These are phyloP conservation scores for Oryza meridionalis DNA, from an alignment of 176 grass and related monocot species.

Conservation along the genomic window DNA sequence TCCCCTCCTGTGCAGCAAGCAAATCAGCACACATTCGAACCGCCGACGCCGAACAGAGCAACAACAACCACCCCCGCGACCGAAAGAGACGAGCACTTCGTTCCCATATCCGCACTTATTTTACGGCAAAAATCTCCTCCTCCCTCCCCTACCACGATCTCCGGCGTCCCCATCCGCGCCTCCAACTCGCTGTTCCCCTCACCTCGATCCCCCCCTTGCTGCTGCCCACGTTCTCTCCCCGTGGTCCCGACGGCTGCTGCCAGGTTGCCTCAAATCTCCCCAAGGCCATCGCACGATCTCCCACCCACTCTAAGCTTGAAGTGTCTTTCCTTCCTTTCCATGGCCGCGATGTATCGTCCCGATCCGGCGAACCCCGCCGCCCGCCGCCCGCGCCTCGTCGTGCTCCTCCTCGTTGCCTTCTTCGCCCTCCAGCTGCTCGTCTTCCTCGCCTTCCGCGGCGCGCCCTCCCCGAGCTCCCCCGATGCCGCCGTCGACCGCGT, in stretches of 20 bases:
- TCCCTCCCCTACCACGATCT: slow-evolving; percentile 18
- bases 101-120: not conserved
- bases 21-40: not conserved
- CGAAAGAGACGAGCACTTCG: not conserved
- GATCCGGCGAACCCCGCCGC: slow-evolving; percentile 12
- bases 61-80: not conserved
- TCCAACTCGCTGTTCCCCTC: slow-evolving; percentile 10
- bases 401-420: slow-evolving; percentile 51
- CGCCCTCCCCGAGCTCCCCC: slow-evolving; percentile 17
- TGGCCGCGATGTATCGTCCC: slow-evolving; percentile 39
- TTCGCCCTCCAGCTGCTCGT: slow-evolving; percentile 69
- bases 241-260: slow-evolving; percentile 18
- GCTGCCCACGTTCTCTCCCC: slow-evolving; percentile 41
- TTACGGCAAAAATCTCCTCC: not conserved
- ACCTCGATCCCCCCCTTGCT: not conserved
- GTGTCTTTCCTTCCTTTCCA: not conserved
- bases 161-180: slow-evolving; percentile 8
- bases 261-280: slow-evolving; percentile 31
- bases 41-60: not conserved
- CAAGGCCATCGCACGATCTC: not conserved
- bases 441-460: slow-evolving; percentile 47
- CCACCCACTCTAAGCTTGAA: not conserved
- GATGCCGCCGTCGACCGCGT: not conserved
- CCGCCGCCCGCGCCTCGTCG: slow-evolving; percentile 44
- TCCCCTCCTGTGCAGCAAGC: not conserved